These are phyloP conservation scores for Madurella fahalii DNA, from an alignment of 2,329 filamentous ascomycete species.

Conservation along the genomic window DNA sequence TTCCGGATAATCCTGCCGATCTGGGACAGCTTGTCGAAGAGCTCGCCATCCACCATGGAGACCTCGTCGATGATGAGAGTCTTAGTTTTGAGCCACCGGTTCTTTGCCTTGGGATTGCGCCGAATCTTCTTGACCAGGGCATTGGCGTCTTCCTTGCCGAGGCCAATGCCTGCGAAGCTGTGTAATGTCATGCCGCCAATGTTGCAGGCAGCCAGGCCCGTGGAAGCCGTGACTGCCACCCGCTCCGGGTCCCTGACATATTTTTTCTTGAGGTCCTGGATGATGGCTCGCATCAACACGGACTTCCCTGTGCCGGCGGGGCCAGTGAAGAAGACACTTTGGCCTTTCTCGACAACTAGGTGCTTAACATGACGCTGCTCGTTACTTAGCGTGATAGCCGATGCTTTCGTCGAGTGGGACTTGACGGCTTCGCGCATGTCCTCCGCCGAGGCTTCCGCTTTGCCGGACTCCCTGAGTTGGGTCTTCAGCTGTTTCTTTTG, in stretches of 20 bases:
- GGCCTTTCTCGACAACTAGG: conserved; percentile 71
- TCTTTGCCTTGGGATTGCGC: conserved; percentile 80
- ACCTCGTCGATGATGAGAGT: conserved; percentile 90
- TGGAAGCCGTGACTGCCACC: conserved; percentile 91
- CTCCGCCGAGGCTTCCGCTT: conserved; percentile 40
- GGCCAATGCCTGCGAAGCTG: conserved; percentile 90
- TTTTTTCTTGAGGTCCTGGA: conserved; percentile 73
- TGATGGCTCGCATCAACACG: conserved; percentile 89
- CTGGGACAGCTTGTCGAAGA: conserved; percentile 92
- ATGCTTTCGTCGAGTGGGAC: conserved; percentile 30
- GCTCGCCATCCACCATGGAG: conserved; percentile 95
- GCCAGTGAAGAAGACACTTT: conserved; percentile 97
- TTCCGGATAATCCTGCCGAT: conserved; percentile 83
- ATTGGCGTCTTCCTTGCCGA: conserved; percentile 82
- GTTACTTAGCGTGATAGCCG: conserved; percentile 69
- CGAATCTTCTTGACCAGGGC: conserved; percentile 87
- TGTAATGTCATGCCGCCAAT: conserved; percentile 94
- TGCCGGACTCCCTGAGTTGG: conserved; percentile 49
- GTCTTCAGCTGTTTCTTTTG: conserved; percentile 71
- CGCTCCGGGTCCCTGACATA: conserved; percentile 72
- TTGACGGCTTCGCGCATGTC: conserved; percentile 42
- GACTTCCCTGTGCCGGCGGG: conserved; percentile 97
- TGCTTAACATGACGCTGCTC: conserved; percentile 84
- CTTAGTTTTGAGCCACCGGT: conserved; percentile 83
- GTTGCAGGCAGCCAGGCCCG: conserved; percentile 92